These are phyloP conservation scores for Boletus tylopilopsis DNA, from an alignment of 768 basidiomycete genomes.

Conservation along the genomic window DNA sequence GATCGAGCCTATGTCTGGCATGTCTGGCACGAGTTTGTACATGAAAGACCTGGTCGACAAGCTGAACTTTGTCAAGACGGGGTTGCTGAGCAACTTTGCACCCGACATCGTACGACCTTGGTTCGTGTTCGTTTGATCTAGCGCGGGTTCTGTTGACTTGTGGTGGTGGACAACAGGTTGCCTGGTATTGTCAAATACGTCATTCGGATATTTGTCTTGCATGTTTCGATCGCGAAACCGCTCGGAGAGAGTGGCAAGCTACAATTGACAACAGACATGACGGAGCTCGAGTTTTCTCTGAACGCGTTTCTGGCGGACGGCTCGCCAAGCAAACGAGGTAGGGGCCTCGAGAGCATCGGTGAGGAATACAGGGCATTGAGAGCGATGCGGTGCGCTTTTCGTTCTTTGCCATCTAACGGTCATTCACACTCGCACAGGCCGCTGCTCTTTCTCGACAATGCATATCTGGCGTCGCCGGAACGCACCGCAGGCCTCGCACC, in stretches of 20 bases:
- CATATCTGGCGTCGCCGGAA: conserved; percentile 57
- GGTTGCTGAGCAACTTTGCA: conserved; percentile 72
- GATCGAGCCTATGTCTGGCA: conserved; percentile 57
- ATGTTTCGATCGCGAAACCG: conserved; percentile 87
- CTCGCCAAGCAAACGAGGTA: conserved; percentile 54
- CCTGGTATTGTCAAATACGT: conserved; percentile 70
- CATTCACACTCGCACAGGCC: conserved; percentile 48
- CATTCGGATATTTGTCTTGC: conserved; percentile 80
- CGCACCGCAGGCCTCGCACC: conserved; percentile 79
- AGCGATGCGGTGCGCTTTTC: conserved; percentile 68
- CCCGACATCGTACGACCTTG: conserved; percentile 73
- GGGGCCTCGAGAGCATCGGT: conserved; percentile 70
- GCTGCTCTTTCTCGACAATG: conserved; percentile 84
- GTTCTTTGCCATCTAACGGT: background rate
- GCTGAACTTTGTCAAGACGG: conserved; percentile 72
- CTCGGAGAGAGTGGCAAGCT: conserved; percentile 92
- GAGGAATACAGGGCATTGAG: conserved; percentile 85
- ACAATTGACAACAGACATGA: conserved; percentile 94
- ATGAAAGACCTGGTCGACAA: conserved; percentile 84
- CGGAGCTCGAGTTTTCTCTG: conserved; percentile 90
- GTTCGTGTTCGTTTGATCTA: conserved; percentile 35
- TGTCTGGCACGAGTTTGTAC: conserved; percentile 63
- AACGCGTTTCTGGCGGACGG: conserved; percentile 70
- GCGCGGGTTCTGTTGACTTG: background rate
- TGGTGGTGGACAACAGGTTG: conserved; percentile 40